phyloP scores from a whole-genome alignment of 805 yeast species.

The Groenewaldozyma tartarivorans region DNA sequence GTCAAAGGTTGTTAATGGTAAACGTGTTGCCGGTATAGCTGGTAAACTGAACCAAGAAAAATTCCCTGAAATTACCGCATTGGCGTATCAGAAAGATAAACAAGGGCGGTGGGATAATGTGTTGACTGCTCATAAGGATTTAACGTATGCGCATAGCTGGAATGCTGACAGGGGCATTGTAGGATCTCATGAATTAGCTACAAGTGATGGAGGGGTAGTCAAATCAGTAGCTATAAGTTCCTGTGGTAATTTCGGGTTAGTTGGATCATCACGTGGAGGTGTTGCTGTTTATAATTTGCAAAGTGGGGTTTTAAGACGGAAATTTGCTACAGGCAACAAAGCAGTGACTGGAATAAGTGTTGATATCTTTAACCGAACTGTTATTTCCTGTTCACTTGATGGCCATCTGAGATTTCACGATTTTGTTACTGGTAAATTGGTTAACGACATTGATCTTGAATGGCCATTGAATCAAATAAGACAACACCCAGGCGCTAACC shows the following conservation, averaged over 20 bases:
- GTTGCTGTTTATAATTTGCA: conserved; percentile 84
- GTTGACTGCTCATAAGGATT: conserved; percentile 79
- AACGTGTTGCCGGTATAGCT: conserved; percentile 31
- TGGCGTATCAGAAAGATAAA: conserved; percentile 66
- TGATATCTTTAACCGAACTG: conserved; percentile 81
- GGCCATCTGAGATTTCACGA: conserved; percentile 83
- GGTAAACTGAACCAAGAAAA: conserved; percentile 43
- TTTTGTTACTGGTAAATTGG: conserved; percentile 58
- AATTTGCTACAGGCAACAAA: conserved; percentile 35
- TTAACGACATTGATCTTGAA: conserved; percentile 58
- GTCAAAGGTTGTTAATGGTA: conserved; percentile 22
- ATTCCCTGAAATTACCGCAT: conserved; percentile 62
- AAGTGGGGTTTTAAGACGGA: conserved; percentile 73
- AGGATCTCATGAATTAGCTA: conserved; percentile 60
- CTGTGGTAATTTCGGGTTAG: conserved; percentile 91
- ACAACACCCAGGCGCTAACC: conserved; percentile 73
- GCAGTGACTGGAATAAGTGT: conserved; percentile 82
- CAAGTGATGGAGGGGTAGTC: conserved; percentile 71
- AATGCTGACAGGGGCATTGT: conserved; percentile 66
- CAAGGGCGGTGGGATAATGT: conserved; percentile 92
- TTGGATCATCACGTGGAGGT: conserved; percentile 82
- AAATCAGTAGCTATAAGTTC: conserved; percentile 72
- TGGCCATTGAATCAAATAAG: conserved; percentile 72
- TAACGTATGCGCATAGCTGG: conserved; percentile 85
- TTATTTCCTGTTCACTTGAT: conserved; percentile 84